These are phyloP conservation scores for Massospora cicadina DNA, from an alignment of 371 early-diverging fungal species.

Conservation along the genomic window DNA sequence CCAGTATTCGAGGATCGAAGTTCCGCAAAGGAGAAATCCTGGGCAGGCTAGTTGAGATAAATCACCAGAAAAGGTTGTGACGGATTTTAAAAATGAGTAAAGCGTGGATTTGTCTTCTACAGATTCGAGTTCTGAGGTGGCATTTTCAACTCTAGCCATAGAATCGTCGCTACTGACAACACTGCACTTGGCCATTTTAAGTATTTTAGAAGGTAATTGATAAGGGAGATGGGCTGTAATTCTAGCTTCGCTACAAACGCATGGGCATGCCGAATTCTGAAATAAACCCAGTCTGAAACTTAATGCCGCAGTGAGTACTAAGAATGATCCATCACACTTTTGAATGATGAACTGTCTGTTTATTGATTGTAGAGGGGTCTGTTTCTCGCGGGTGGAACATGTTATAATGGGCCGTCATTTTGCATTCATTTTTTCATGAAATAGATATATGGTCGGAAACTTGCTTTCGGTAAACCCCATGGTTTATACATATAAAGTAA, in stretches of 20 bases:
- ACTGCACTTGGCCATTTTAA: constrained; percentile 1
- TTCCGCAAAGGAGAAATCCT: constrained; percentile 51
- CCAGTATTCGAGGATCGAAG: constrained; percentile 62
- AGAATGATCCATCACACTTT: neutral
- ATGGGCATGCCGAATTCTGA: neutral
- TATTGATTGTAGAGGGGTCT: too few species aligned
- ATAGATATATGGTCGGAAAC: too few species aligned
- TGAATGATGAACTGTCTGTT: neutral
- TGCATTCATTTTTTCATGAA: too few species aligned
- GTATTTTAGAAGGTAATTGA: neutral
- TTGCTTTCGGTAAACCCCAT: too few species aligned
- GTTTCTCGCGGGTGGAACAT: too few species aligned
- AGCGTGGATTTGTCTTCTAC: constrained; percentile 46
- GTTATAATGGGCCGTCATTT: too few species aligned
- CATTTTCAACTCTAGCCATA: constrained; percentile 8
- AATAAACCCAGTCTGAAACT: neutral
- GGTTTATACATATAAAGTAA: too few species aligned
- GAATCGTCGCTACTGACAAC: neutral
- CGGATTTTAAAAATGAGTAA: constrained; percentile 44
- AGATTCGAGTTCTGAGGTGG: constrained; percentile 21
- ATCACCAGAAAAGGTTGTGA: constrained; percentile 64
- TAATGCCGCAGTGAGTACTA: neutral
- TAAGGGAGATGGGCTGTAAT: neutral
- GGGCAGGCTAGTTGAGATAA: constrained; percentile 60
- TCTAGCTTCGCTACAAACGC: neutral